Conservation (phyloP, 2,329 filamentous ascomycete genomes). For the Chrysoporthe cubensis region DNA sequence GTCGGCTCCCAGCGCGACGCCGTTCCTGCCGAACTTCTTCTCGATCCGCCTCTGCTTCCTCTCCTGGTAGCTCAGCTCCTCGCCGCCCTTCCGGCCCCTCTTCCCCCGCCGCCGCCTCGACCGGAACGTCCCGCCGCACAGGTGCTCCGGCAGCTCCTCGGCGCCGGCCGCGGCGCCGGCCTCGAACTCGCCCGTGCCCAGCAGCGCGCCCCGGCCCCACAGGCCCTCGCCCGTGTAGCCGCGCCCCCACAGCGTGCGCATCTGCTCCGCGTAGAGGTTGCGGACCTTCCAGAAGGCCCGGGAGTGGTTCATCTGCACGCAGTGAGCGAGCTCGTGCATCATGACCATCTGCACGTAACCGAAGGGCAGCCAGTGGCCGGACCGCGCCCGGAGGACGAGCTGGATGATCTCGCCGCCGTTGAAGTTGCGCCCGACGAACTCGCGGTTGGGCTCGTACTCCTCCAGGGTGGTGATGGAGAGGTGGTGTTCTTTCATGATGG, state of each 20-base stretch:
- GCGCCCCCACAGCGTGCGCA: conserved; percentile 71
- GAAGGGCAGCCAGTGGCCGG: conserved; percentile 77
- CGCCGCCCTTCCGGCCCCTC: conserved; percentile 58
- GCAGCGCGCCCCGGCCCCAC: conserved; percentile 73
- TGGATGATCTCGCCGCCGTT: conserved; percentile 88
- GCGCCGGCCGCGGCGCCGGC: conserved; percentile 54
- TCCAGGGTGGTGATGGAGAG: conserved; percentile 73
- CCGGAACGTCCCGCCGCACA: conserved; percentile 81
- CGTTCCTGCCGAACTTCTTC: conserved; percentile 77
- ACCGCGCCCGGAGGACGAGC: conserved; percentile 73
- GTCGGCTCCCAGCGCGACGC: conserved; percentile 71
- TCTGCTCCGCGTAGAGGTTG: conserved; percentile 71
- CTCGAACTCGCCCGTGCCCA: conserved; percentile 65
- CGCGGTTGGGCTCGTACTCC: conserved; percentile 78
- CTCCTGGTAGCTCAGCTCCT: conserved; percentile 68
- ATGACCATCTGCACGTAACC: conserved; percentile 90
- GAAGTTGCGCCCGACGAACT: conserved; percentile 89
- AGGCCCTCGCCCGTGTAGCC: conserved; percentile 80
- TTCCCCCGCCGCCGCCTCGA: conserved; percentile 45
- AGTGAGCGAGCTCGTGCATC: conserved; percentile 91
- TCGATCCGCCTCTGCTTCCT: conserved; percentile 71
- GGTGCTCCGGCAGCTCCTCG: conserved; percentile 67
- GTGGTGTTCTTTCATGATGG: conserved; percentile 70
- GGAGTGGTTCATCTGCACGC: conserved; percentile 90
- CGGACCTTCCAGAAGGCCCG: conserved; percentile 80